These are phyloP conservation scores for Neonothopanus nambi DNA, from an alignment of 1,284 basidiomycete genomes.

Conservation along the genomic window DNA sequence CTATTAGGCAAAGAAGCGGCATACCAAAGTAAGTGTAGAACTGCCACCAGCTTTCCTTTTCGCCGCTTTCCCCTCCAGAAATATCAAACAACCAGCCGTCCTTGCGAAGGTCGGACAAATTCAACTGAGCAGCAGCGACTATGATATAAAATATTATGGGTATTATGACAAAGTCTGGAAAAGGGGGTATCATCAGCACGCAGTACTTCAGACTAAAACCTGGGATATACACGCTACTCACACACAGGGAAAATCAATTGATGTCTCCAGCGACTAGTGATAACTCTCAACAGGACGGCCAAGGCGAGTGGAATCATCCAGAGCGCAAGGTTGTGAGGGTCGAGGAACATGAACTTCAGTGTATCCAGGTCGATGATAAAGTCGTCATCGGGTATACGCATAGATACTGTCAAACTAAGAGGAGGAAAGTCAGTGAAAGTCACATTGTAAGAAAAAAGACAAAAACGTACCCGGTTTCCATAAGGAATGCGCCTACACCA, in stretches of 20 bases:
- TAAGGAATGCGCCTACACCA: conserved; percentile 92
- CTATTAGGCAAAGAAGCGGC: conserved; percentile 24
- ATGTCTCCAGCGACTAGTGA: conserved; percentile 82
- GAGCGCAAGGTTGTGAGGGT: conserved; percentile 61
- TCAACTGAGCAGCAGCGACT: conserved; percentile 62
- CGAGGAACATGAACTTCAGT: conserved; percentile 62
- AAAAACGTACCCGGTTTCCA: conserved; percentile 75
- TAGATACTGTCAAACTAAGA: conserved; percentile 78
- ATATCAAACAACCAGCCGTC: conserved; percentile 92
- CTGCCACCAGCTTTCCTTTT: conserved; percentile 74
- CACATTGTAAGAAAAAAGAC: neutral
- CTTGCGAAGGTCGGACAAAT: conserved; percentile 62
- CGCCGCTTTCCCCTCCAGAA: conserved; percentile 37
- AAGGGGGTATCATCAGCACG: neutral
- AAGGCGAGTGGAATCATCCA: conserved; percentile 80
- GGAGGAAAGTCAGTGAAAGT: neutral
- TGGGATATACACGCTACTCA: conserved; percentile 44
- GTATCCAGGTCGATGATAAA: conserved; percentile 71
- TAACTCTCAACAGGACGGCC: conserved; percentile 77
- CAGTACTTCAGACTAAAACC: neutral
- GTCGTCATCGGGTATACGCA: conserved; percentile 81
- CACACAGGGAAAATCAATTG: conserved; percentile 92
- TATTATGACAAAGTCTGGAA: conserved; percentile 80
- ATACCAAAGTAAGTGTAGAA: conserved; percentile 79
- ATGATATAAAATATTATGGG: conserved; percentile 85